These are phyloP conservation scores for Parachaetomium inaequale DNA, from an alignment of 495 filamentous ascomycete genomes.

Conservation along the genomic window DNA sequence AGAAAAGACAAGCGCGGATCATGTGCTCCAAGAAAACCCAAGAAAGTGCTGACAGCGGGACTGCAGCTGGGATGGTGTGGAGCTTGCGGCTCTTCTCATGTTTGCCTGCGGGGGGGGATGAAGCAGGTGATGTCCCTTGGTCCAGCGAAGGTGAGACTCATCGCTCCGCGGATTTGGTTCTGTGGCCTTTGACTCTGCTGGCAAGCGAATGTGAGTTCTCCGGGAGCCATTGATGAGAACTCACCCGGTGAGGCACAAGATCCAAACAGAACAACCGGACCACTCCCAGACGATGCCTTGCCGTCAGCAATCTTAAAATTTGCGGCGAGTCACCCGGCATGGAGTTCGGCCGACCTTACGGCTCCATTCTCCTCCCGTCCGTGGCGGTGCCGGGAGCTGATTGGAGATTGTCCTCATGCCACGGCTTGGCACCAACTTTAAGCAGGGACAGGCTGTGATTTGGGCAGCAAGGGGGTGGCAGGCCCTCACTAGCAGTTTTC, in stretches of 20 bases:
- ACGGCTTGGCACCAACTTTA: not conserved
- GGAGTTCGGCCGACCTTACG: constrained; percentile 9
- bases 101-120: too few species aligned
- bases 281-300: too few species aligned
- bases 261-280: not conserved
- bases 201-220: too few species aligned
- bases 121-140: not conserved
- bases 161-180: not conserved
- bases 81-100: not conserved
- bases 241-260: too few species aligned
- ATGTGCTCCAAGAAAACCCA: not conserved
- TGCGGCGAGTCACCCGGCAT: not conserved
- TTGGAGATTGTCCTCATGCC: not conserved
- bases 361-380: not conserved
- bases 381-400: not conserved
- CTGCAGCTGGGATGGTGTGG: not conserved
- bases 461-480: not conserved
- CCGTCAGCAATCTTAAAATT: not conserved
- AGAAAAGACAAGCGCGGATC: not conserved
- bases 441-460: not conserved
- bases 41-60: not conserved
- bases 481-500: not conserved
- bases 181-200: too few species aligned
- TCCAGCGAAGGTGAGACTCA: not conserved
- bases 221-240: too few species aligned